These are phyloP conservation scores for Phytophthora constricta DNA, from an alignment of 352 stramenopile genomes.

Conservation along the genomic window DNA sequence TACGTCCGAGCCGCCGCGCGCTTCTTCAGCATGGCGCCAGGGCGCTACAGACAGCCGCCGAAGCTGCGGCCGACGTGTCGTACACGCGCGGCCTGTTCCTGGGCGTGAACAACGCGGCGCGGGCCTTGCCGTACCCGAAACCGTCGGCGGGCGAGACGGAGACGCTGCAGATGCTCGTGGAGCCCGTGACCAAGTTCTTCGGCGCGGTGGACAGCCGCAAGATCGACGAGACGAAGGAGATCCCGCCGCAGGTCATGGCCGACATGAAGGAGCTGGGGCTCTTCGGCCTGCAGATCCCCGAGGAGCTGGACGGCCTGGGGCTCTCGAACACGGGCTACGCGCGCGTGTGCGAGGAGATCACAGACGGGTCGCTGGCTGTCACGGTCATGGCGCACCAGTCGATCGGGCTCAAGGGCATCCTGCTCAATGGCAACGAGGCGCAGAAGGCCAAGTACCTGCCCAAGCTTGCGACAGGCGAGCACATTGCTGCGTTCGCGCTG, in stretches of 20 bases:
- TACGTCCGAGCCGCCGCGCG: slow-evolving; percentile 37
- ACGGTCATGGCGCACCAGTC: slow-evolving; percentile 91
- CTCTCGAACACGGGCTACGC: slow-evolving; percentile 88
- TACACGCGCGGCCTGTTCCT: slow-evolving; percentile 87
- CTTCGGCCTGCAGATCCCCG: slow-evolving; percentile 87
- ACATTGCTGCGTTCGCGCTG: slow-evolving; percentile 88
- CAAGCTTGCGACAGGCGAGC: slow-evolving; percentile 88
- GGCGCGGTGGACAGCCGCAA: slow-evolving; percentile 63
- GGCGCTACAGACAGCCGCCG: slow-evolving; percentile 69
- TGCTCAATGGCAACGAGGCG: slow-evolving; percentile 85
- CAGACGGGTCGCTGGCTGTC: slow-evolving; percentile 76
- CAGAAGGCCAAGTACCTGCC: slow-evolving; percentile 91
- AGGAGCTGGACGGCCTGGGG: slow-evolving; percentile 78
- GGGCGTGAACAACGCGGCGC: slow-evolving; percentile 80
- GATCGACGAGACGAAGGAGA: slow-evolving; percentile 87
- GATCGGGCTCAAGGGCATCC: slow-evolving; percentile 88
- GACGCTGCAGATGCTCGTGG: slow-evolving; percentile 87
- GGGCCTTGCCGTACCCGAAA: slow-evolving; percentile 84
- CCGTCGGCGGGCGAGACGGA: slow-evolving; percentile 73
- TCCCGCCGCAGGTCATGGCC: slow-evolving; percentile 70
- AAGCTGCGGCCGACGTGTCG: slow-evolving; percentile 69
- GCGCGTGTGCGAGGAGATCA: slow-evolving; percentile 87
- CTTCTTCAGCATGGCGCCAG: slow-evolving; percentile 35
- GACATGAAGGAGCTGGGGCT: slow-evolving; percentile 87
- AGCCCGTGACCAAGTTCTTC: slow-evolving; percentile 86